A percentile compares a stretch with the other conserved stretches of the same genome.
phyloP scores from a whole-genome alignment of 768 basidiomycete species.

The Paxillus rubicundulus region DNA sequence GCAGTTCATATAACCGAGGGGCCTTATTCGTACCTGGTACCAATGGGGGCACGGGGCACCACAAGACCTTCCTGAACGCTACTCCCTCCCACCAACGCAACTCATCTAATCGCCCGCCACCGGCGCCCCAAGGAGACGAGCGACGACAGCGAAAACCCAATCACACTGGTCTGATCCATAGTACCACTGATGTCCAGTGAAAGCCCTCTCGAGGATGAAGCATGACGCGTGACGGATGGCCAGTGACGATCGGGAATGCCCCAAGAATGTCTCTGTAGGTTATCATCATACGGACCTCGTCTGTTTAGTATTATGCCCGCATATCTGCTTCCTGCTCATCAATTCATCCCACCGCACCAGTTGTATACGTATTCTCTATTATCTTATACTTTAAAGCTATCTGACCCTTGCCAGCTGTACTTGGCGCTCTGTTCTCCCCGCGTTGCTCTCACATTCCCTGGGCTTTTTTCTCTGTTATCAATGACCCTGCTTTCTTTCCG shows the following conservation, averaged over 20 bases:
- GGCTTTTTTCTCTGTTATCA: constrained; percentile 4
- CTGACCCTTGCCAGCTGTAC: constrained; percentile 17
- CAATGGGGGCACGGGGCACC: constrained; percentile 21
- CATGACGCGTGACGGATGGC: not conserved
- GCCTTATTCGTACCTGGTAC: constrained; percentile 60
- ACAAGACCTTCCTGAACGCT: constrained; percentile 29
- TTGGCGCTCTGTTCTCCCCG: constrained; percentile 6
- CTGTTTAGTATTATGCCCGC: not conserved
- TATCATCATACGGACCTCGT: not conserved
- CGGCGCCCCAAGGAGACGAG: constrained; percentile 19
- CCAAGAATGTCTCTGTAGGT: not conserved
- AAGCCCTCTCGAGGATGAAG: not conserved
- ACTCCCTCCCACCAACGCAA: constrained; percentile 16
- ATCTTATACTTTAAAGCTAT: constrained; percentile 34
- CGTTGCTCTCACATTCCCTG: constrained; percentile 4
- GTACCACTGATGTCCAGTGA: constrained; percentile 10
- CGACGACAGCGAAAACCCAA: constrained; percentile 22
- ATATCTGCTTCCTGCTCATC: not conserved
- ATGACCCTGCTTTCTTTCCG: constrained; percentile 8
- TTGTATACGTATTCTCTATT: constrained; percentile 29
- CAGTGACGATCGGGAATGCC: not conserved
- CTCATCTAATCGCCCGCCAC: constrained; percentile 11
- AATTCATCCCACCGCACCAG: constrained; percentile 17
- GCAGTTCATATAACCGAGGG: constrained; percentile 77
- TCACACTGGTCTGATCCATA: constrained; percentile 5